These are phyloP conservation scores for Alternaria atra DNA, from an alignment of 2,329 filamentous ascomycete species.

Conservation along the genomic window DNA sequence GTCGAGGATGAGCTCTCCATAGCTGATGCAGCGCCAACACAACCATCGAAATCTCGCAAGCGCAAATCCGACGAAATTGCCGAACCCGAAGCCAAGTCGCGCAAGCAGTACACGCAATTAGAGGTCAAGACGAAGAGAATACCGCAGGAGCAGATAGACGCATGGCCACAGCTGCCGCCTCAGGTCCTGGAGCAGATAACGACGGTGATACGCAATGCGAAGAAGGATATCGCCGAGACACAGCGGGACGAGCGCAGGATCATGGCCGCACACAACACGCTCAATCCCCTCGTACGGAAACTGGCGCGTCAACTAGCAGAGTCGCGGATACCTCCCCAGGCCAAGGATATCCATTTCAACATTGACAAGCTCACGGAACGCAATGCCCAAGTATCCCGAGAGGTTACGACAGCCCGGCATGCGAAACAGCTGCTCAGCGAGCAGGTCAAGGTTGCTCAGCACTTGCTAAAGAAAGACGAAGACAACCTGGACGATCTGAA, in stretches of 20 bases:
- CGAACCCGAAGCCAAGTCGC: constrained; percentile 22
- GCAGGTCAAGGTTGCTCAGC: constrained; percentile 67
- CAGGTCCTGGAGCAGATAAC: constrained; percentile 66
- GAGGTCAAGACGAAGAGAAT: constrained; percentile 48
- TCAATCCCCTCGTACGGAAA: constrained; percentile 64
- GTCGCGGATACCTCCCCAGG: constrained; percentile 72
- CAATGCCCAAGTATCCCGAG: constrained; percentile 57
- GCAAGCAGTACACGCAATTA: constrained; percentile 44
- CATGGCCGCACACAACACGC: constrained; percentile 64
- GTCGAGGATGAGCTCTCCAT: constrained; percentile 23
- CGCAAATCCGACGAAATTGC: constrained; percentile 37
- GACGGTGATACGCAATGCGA: constrained; percentile 65
- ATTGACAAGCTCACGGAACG: constrained; percentile 71
- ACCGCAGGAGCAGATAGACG: constrained; percentile 48
- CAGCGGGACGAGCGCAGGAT: constrained; percentile 58
- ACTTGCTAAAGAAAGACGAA: constrained; percentile 39
- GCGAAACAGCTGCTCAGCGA: constrained; percentile 67
- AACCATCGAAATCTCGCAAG: constrained; percentile 25
- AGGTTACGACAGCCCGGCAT: constrained; percentile 69
- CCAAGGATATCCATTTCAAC: constrained; percentile 64
- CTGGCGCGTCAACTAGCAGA: constrained; percentile 67
- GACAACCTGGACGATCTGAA: constrained; percentile 40
- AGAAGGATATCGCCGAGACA: constrained; percentile 69
- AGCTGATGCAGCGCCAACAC: not conserved
- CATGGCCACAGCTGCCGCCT: constrained; percentile 65